These are phyloP conservation scores for Symbiodinium pilosum DNA, from an alignment of 73 alveolate genomes.

Conservation along the genomic window DNA sequence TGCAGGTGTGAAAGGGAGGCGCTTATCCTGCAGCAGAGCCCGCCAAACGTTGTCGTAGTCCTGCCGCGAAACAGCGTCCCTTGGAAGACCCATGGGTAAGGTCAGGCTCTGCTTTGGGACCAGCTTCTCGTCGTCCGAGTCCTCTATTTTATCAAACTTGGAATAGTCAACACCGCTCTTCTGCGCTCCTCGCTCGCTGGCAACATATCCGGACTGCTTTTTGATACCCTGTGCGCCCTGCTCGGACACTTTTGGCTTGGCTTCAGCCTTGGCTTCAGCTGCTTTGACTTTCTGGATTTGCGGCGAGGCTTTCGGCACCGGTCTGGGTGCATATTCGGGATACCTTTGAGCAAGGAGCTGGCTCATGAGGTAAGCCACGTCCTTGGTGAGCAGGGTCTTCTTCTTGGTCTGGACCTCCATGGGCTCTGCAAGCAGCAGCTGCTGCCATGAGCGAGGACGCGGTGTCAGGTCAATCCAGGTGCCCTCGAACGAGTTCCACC, in stretches of 20 bases:
- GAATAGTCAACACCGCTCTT: slow-evolving; percentile 45
- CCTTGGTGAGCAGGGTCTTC: background rate
- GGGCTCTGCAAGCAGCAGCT: slow-evolving; percentile 30
- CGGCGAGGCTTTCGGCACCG: background rate
- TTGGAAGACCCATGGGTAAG: slow-evolving; percentile 81
- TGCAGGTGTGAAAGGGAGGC: slow-evolving; percentile 70
- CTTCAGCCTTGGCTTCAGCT: background rate
- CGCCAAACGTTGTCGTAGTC: slow-evolving; percentile 87
- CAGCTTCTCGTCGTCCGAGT: slow-evolving; percentile 57
- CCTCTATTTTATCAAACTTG: slow-evolving; percentile 77
- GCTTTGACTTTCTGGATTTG: background rate
- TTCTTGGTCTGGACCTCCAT: background rate
- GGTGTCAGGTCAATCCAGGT: slow-evolving; percentile 73
- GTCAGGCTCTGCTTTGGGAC: slow-evolving; percentile 54
- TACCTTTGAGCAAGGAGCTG: slow-evolving; percentile 26
- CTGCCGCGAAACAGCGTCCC: slow-evolving; percentile 55
- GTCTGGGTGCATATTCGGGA: slow-evolving; percentile 8
- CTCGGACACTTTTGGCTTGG: background rate
- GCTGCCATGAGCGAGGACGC: slow-evolving; percentile 48
- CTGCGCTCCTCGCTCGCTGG: background rate
- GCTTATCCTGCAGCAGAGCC: slow-evolving; percentile 79
- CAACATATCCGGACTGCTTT: slow-evolving; percentile 68
- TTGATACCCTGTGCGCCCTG: background rate
- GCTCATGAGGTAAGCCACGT: background rate
- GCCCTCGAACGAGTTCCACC: slow-evolving; percentile 63